These are phyloP conservation scores for Ophiostoma triangulosporum DNA, from an alignment of 2,329 filamentous ascomycete genomes.

Conservation along the genomic window DNA sequence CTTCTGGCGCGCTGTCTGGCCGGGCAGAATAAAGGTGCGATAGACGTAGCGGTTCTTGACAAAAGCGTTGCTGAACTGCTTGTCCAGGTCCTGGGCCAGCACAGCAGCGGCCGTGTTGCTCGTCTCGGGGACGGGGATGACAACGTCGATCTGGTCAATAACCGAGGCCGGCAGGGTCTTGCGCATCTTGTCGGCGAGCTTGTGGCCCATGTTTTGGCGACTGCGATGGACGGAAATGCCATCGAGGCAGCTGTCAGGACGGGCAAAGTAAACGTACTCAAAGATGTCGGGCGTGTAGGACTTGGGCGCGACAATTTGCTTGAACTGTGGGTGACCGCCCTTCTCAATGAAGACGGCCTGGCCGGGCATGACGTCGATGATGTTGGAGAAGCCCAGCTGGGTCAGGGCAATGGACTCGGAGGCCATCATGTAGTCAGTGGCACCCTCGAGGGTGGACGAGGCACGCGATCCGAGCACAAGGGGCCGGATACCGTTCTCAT, in stretches of 20 bases:
- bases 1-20: conserved; percentile 67
- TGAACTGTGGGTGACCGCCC: conserved; percentile 56
- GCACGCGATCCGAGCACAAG: conserved; percentile 64
- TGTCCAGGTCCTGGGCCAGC: conserved; percentile 60
- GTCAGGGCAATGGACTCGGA: conserved; percentile 76
- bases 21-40: conserved; percentile 65
- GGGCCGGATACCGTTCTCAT: conserved; percentile 70
- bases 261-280: conserved; percentile 77
- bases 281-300: conserved; percentile 77
- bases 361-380: conserved; percentile 67
- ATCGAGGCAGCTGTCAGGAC: conserved; percentile 72
- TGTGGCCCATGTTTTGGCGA: conserved; percentile 74
- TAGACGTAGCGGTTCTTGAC: conserved; percentile 86
- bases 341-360: conserved; percentile 54
- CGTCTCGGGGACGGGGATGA: conserved; percentile 32
- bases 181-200: conserved; percentile 61
- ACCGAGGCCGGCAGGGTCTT: conserved; percentile 53
- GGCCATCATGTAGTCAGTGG: conserved; percentile 77
- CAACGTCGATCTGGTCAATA: conserved; percentile 62
- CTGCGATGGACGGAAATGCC: conserved; percentile 77
- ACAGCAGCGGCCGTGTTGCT: conserved; percentile 67
- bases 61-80: conserved; percentile 69
- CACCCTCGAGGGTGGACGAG: conserved; percentile 46
- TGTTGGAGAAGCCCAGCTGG: conserved; percentile 66
- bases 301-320: conserved; percentile 54